Conservation (phyloP, 139 green algal genomes). For the Chlorella ohadii region DNA sequence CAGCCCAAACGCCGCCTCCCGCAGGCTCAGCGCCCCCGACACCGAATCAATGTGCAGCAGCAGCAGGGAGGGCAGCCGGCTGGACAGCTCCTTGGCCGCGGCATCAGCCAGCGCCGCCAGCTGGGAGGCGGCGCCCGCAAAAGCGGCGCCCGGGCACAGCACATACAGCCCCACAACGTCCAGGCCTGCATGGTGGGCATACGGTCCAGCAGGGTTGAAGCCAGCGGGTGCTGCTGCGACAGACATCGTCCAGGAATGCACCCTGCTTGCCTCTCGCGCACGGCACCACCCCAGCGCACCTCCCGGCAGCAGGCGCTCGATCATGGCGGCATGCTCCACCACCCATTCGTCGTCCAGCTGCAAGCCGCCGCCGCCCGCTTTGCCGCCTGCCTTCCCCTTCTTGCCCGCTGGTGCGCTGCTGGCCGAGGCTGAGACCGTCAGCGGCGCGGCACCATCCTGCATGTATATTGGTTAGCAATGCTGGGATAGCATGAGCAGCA, state of each 20-base stretch:
- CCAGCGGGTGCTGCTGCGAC: no score
- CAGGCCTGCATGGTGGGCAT: no score
- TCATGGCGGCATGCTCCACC: slow-evolving; percentile 64
- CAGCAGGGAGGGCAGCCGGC: slow-evolving; percentile 13
- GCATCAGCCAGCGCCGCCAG: neutral
- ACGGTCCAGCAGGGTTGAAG: no score
- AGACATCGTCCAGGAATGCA: slow-evolving; percentile 20
- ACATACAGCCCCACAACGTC: slow-evolving; percentile 31
- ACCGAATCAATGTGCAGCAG: slow-evolving; percentile 27
- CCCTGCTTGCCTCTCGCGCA: no score
- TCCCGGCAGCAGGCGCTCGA: slow-evolving; percentile 65
- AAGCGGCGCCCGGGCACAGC: slow-evolving; percentile 17
- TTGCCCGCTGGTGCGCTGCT: neutral
- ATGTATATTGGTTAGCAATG: neutral
- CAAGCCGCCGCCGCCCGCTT: slow-evolving; percentile 14
- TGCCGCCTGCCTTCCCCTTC: neutral
- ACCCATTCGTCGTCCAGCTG: slow-evolving; percentile 62
- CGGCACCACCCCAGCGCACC: slow-evolving; percentile 37
- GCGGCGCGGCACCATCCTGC: slow-evolving; percentile 1
- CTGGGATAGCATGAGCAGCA: neutral
- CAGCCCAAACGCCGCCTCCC: neutral
- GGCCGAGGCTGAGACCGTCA: neutral
- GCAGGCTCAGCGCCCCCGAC: neutral
- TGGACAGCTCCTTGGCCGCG: neutral
- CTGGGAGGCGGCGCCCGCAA: neutral